Percentiles rank a stretch among this genome's conserved stretches.
Evolutionary conservation across 2,329 filamentous ascomycete species (phyloP).

Genomic region (Hypomyces perniciosus): DNA sequence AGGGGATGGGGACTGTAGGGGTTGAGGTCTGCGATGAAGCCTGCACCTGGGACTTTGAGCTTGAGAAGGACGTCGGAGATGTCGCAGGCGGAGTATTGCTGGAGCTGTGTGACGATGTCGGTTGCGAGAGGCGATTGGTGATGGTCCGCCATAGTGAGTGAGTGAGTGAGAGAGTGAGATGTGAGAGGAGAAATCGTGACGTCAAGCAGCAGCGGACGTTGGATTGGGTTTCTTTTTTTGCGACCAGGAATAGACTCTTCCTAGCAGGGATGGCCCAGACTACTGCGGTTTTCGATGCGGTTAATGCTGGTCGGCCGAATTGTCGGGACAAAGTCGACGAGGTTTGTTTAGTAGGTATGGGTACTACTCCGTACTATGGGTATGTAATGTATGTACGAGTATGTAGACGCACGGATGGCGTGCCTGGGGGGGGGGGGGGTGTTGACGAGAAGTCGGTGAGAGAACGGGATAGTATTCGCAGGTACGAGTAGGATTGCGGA

Average conservation of each 20-base stretch:
- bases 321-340: neutral
- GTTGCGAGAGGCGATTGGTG: conserved; percentile 8
- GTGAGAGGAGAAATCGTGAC: neutral
- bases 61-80: conserved; percentile 69
- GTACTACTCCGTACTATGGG: too few species aligned
- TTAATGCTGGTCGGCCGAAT: too few species aligned
- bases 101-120: conserved; percentile 24
- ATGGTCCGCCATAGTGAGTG: neutral
- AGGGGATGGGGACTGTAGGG: conserved; percentile 25
- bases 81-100: conserved; percentile 45
- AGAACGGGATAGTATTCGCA: neutral
- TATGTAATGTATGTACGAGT: too few species aligned
- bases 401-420: conserved; percentile 2
- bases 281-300: too few species aligned
- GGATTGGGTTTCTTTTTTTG: too few species aligned
- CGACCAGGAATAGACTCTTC: too few species aligned
- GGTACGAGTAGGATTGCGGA: too few species aligned
- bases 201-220: neutral
- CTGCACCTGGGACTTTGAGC: conserved; percentile 59
- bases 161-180: too few species aligned
- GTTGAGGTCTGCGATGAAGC: conserved; percentile 56
- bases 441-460: conserved; percentile 5
- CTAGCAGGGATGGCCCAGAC: too few species aligned
- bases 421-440: neutral
- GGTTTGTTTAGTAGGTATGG: neutral